Evolutionary conservation across 352 stramenopile genomes (phyloP), one percentile per base, ranked within the genome.

Genomic region (Phytophthora syringae): DNA sequence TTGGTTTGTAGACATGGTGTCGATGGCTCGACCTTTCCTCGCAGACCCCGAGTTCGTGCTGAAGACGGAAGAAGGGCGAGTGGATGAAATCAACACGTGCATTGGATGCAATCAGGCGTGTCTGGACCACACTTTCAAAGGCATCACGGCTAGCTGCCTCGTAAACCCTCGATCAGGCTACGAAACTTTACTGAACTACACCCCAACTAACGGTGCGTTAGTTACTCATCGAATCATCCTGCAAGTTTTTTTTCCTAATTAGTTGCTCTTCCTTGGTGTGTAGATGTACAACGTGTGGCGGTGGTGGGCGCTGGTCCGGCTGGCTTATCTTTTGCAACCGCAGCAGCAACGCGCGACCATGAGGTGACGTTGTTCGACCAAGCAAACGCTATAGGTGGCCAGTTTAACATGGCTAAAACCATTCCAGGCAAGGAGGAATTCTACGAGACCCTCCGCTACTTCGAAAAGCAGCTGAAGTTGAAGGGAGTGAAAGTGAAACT

Each of bases 401-500:
- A 99, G 77, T 99, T 99, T 66, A 98, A 99, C 70, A 97, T 99
- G 88, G 97, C 97, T 37, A 99, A 99, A 82, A 76, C 81, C 39
- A 88, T 99, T 52, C 97, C 97, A 11, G 96, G 97, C 21, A 99
- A 99, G 74, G 96, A 99, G 60, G 97, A 99, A 68, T 99, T 99
- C 63, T 42, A 42, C 69, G 97, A 99, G 82, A 99, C 96, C 15
- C 78, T 99, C 39, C 86, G 97, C 7, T 99, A 99, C 78, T 99
- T 99, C 71, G 62, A 83, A 51, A 89, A 89, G 39, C 84, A 96
- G 68, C 64, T 99, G 45, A 84, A 97, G 64, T 79, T 97, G 30
- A 77, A 74, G 2, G 77, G 78, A 15, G 93, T 98, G 1, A 86
- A 95, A n/a, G 73, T 98, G 30, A 77, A 85, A 40, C 82, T 98